Conservation (phyloP, 1,284 basidiomycete species). For the Boletellus sp. region DNA sequence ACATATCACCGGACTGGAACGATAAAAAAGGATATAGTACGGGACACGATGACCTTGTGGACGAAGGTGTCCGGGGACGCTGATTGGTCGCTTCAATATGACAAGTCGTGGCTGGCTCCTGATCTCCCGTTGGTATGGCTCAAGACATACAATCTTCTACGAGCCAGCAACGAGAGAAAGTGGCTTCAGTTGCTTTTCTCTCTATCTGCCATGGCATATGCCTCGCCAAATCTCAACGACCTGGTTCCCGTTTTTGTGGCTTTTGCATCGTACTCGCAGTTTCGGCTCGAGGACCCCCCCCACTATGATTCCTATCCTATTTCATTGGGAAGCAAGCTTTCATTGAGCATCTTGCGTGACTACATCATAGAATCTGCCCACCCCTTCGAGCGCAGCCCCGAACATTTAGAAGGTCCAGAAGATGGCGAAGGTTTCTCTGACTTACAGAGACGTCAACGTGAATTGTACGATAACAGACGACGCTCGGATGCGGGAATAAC, state of each 20-base stretch:
- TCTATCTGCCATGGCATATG: conserved; percentile 31
- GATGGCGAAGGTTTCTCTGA: background rate
- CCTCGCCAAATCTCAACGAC: conserved; percentile 2
- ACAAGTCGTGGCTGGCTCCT: conserved; percentile 17
- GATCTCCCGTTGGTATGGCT: conserved; percentile 27
- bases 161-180: conserved; percentile 6
- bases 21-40: background rate
- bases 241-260: conserved; percentile 30
- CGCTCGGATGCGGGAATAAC: conserved; percentile 1
- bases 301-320: conserved; percentile 8
- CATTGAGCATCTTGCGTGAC: background rate
- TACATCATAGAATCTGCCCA: conserved; percentile 4
- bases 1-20: conserved; percentile 1
- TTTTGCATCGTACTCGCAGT: conserved; percentile 22
- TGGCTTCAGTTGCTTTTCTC: conserved; percentile 30
- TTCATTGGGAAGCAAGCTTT: conserved; percentile 8
- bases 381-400: conserved; percentile 13
- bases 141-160: conserved; percentile 30
- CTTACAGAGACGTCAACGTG: background rate
- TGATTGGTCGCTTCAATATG: conserved; percentile 14
- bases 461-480: conserved; percentile 9
- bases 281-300: conserved; percentile 15
- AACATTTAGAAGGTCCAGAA: background rate
- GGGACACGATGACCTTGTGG: conserved; percentile 4
- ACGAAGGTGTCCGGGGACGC: background rate